Evolutionary conservation across 2,329 filamentous ascomycete species (phyloP).

Genomic region (Aspergillus awamori): DNA sequence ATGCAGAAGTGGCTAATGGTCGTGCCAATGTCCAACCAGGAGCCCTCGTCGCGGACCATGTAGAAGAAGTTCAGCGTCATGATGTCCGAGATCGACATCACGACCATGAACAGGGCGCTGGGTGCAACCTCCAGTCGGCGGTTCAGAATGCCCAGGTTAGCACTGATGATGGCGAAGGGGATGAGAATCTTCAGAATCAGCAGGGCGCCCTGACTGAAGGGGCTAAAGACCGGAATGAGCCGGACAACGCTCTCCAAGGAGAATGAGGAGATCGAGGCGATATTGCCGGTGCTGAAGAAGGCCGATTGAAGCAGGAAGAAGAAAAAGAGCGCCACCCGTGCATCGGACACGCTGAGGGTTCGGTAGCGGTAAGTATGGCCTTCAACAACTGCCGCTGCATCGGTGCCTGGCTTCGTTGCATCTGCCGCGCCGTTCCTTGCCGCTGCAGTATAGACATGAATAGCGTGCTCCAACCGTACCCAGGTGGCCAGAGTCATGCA

Average conservation of each 20-base stretch:
- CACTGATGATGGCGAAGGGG: conserved; percentile 88
- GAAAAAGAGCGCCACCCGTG: conserved; percentile 89
- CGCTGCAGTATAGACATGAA: conserved; percentile 54
- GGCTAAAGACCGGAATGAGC: conserved; percentile 88
- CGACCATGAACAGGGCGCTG: conserved; percentile 88
- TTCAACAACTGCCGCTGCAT: conserved; percentile 39
- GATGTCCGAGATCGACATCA: conserved; percentile 88
- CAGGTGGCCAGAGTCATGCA: conserved; percentile 79
- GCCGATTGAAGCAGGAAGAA: conserved; percentile 91
- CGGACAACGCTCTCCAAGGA: conserved; percentile 87
- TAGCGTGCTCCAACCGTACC: conserved; percentile 86
- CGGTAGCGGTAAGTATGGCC: conserved; percentile 55
- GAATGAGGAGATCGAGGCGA: conserved; percentile 91
- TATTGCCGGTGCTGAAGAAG: conserved; percentile 96
- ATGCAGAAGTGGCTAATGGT: conserved; percentile 96
- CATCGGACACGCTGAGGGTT: conserved; percentile 76
- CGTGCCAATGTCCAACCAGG: conserved; percentile 95
- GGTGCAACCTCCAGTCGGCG: conserved; percentile 79
- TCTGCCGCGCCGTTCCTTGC: conserved; percentile 25
- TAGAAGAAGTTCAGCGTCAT: conserved; percentile 97
- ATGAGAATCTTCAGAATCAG: conserved; percentile 88
- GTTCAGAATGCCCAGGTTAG: conserved; percentile 92
- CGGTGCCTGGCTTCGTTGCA: conserved; percentile 26
- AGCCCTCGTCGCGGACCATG: conserved; percentile 94
- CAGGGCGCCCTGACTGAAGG: conserved; percentile 85